Evolutionary conservation across 2,329 filamentous ascomycete genomes (phyloP), one percentile per base, ranked within the genome.

Genomic region (Dothideomycetes sp.): DNA sequence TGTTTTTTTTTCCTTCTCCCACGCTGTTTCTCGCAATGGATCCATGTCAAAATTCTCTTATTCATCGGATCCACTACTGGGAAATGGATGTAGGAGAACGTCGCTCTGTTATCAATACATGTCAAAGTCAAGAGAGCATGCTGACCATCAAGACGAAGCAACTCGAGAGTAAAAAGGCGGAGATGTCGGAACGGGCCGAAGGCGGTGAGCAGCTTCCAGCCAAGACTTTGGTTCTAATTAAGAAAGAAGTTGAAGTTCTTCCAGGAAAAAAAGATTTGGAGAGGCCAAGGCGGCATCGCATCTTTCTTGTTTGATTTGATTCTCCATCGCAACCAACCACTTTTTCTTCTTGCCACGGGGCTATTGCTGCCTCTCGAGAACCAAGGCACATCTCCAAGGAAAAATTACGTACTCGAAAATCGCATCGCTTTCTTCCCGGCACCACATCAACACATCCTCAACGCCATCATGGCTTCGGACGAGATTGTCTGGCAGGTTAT

Each of bases 401-500:
- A 24, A 11, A 12, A 10, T 1, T 3, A 31, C 27, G n/a, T 18
- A 7, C n/a, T 29, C 17, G 9, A 2, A 4, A 10, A 2, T 22
- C 25, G 2, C 4, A 16, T 18, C 10, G 8, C 3, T 18, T 7
- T 12, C 25, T 12, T n/a, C 13, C 19, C 13, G 5, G 10, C 17
- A 10, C 13, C 19, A 6, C 7, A 31, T n/a, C 20, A 31, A n/a
- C 7, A 24, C 30, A 8, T 10, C 4, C 20, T 10, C 11, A 29
- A 13, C 10, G 17, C 24, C 24, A 19, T 18, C 20, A 93, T 91
- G 84, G 78, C 84, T 44, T 93, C 86, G 48, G 89, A 96, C 71
- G 89, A 96, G 65, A 93, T 96, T 50, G 82, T 96, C 49, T 98
- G 91, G 91, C 80, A 88, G 62, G 84, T 95, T 44, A 94, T 95